Conservation (phyloP, 306 rosid genomes). For the Acacia melanoxylon region DNA sequence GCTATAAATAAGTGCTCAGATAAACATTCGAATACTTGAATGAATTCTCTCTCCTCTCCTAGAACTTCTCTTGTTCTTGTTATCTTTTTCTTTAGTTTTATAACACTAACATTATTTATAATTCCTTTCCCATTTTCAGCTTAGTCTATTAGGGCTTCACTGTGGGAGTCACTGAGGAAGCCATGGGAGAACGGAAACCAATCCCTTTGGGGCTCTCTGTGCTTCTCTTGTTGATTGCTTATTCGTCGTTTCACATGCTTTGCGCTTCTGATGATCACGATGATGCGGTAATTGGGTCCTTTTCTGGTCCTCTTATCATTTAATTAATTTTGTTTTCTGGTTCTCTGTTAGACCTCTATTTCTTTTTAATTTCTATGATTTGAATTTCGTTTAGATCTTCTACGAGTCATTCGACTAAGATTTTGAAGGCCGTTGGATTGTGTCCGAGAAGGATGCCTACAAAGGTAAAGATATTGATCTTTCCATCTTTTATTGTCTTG, state of each 20-base stretch:
- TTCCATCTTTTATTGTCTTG: background rate
- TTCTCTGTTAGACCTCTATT: background rate
- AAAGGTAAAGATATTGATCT: conserved; percentile 40
- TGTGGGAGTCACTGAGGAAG: too few relatives aligned
- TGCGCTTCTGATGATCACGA: conserved; percentile 61
- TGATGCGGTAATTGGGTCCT: conserved; percentile 28
- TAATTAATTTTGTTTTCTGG: background rate
- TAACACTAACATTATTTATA: too few relatives aligned
- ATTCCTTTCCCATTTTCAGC: too few relatives aligned
- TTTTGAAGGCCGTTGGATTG: conserved; percentile 79
- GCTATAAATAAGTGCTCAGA: too few relatives aligned
- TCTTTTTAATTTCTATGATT: conserved; percentile 18
- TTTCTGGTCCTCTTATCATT: background rate
- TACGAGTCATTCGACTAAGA: conserved; percentile 85
- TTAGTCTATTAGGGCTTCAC: too few relatives aligned
- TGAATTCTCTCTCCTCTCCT: too few relatives aligned
- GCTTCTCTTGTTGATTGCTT: conserved; percentile 43
- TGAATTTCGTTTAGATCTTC: conserved; percentile 50
- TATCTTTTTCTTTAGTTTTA: too few relatives aligned
- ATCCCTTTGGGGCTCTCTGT: conserved; percentile 31
- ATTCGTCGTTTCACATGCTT: conserved; percentile 43
- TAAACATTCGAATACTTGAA: too few relatives aligned
- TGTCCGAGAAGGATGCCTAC: conserved; percentile 71
- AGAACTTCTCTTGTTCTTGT: too few relatives aligned
- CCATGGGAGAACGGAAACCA: conserved; percentile 38